Evolutionary conservation across 257 asterid species (phyloP).

Genomic region (Solanum gracilifrons): DNA sequence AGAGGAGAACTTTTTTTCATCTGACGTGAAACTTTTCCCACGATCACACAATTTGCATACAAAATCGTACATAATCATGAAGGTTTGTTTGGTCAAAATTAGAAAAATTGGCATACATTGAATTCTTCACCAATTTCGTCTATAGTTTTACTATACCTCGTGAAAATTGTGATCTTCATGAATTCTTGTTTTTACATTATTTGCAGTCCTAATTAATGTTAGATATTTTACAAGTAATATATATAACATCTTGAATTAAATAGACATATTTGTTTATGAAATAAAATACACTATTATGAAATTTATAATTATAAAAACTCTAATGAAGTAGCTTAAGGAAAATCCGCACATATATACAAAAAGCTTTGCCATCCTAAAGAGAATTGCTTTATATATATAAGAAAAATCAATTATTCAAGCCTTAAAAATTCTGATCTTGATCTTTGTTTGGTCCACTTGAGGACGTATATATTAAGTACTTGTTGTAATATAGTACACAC

Average conservation of each 20-base stretch:
- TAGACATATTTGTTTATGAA: not conserved
- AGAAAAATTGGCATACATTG: not conserved
- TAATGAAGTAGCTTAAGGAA: too few species aligned
- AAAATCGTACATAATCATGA: not conserved
- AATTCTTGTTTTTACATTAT: not conserved
- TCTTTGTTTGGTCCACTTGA: not conserved
- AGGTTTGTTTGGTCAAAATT: not conserved
- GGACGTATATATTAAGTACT: not conserved
- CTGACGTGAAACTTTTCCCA: not conserved
- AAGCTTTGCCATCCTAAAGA: not conserved
- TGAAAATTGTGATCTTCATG: not conserved
- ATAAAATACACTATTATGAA: too few species aligned
- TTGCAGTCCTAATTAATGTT: not conserved
- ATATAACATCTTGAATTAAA: not conserved
- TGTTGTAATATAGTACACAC: not conserved
- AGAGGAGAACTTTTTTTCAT: not conserved
- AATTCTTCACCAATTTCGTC: not conserved
- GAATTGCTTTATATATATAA: not conserved
- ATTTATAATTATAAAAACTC: too few species aligned
- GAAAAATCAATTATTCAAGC: not conserved
- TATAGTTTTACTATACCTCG: not conserved
- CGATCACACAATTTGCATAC: not conserved
- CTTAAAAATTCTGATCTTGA: not conserved
- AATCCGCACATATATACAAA: not conserved
- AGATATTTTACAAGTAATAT: too few species aligned